These are phyloP conservation scores for Aschersonia sp. DNA, from an alignment of 2,329 filamentous ascomycete species.

Conservation along the genomic window DNA sequence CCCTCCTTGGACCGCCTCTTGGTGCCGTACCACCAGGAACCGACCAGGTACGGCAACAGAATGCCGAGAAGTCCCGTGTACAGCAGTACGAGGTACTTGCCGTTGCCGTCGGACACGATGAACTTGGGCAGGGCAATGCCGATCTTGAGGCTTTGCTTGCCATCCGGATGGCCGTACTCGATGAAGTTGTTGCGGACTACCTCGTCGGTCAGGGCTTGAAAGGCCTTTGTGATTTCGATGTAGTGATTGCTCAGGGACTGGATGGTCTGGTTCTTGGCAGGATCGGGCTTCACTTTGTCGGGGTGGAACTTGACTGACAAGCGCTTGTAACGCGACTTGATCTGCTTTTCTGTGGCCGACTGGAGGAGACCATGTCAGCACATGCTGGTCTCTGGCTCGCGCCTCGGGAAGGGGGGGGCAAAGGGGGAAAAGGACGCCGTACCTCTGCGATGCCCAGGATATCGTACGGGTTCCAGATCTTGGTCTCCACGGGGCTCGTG, in stretches of 20 bases:
- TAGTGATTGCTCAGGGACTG: slow-evolving; percentile 77
- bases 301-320: slow-evolving; percentile 81
- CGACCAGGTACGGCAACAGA: slow-evolving; percentile 80
- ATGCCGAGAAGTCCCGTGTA: slow-evolving; percentile 84
- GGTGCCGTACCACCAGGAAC: slow-evolving; percentile 97
- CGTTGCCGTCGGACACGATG: slow-evolving; percentile 84
- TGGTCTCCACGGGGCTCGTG: slow-evolving; percentile 54
- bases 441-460: slow-evolving; percentile 79
- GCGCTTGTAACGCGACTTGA: slow-evolving; percentile 81
- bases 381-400: not conserved
- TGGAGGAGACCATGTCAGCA: slow-evolving; percentile 15
- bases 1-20: slow-evolving; percentile 88
- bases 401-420: not conserved
- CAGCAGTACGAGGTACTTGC: slow-evolving; percentile 84
- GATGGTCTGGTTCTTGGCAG: slow-evolving; percentile 74
- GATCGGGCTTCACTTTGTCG: slow-evolving; percentile 77
- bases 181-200: slow-evolving; percentile 95
- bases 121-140: slow-evolving; percentile 90
- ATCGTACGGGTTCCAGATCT: slow-evolving; percentile 95
- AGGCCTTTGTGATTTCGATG: slow-evolving; percentile 93
- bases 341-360: slow-evolving; percentile 75
- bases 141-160: slow-evolving; percentile 96
- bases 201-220: slow-evolving; percentile 95
- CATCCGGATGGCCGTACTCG: slow-evolving; percentile 90
- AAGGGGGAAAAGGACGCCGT: not conserved